These are phyloP conservation scores for Colletotrichum lupini DNA, from an alignment of 2,329 filamentous ascomycete genomes.

Conservation along the genomic window DNA sequence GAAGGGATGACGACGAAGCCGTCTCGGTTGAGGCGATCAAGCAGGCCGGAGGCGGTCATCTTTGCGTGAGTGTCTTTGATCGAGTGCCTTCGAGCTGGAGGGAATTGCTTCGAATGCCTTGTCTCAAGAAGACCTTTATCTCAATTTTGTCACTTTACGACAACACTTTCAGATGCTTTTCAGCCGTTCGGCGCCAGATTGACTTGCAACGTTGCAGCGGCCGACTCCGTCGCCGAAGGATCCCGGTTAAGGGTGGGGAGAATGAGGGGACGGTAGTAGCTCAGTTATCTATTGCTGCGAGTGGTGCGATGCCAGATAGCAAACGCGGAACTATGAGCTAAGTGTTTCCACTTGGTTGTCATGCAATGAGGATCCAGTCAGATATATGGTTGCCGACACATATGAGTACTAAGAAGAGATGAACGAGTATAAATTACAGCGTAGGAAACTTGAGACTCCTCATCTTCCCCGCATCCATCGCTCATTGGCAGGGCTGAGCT, in stretches of 20 bases:
- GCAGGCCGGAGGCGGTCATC: constrained; percentile 43
- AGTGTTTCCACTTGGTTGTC: not conserved
- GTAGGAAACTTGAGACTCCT: not conserved
- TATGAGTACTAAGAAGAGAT: not conserved
- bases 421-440: not conserved
- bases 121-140: not conserved
- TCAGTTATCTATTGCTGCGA: not conserved
- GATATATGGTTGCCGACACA: not conserved
- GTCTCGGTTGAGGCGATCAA: constrained; percentile 70
- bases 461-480: not conserved
- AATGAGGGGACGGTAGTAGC: not conserved
- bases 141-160: not conserved
- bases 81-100: not conserved
- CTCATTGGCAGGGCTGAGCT: not conserved
- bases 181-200: not conserved
- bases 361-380: not conserved
- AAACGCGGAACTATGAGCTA: not conserved
- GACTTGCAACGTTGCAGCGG: constrained; percentile 27
- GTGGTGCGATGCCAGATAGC: constrained; percentile 10
- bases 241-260: constrained; percentile 18
- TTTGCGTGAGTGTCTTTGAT: not conserved
- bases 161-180: not conserved
- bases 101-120: not conserved
- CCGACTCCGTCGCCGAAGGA: not conserved
- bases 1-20: constrained; percentile 81